These are phyloP conservation scores for Apophysomyces ossiformis DNA, from an alignment of 371 early-diverging fungal genomes.

Conservation along the genomic window DNA sequence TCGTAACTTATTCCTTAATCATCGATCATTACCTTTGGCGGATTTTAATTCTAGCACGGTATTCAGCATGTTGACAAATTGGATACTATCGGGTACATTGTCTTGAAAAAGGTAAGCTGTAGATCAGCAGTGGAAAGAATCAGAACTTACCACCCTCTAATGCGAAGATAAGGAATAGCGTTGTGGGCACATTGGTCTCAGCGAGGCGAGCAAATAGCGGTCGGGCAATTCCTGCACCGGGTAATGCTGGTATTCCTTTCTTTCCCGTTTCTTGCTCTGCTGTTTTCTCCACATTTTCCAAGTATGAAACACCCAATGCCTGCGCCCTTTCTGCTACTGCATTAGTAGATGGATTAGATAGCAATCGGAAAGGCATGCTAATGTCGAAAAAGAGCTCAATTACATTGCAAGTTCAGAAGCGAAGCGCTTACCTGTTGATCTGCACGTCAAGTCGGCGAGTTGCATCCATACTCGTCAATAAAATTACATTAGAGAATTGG, in stretches of 20 bases:
- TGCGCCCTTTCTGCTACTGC: conserved; percentile 18
- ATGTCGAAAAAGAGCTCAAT: background rate
- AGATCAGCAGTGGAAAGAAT: background rate
- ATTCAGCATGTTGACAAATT: conserved; percentile 62
- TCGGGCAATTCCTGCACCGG: conserved; percentile 59
- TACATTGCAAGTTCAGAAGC: background rate
- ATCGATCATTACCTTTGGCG: conserved; percentile 22
- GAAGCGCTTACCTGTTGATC: conserved; percentile 47
- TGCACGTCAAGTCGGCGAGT: conserved; percentile 66
- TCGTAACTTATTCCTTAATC: background rate
- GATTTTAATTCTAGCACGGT: conserved; percentile 42
- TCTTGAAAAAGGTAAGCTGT: conserved; percentile 32
- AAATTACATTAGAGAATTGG: conserved; percentile 57
- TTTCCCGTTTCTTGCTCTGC: conserved; percentile 15
- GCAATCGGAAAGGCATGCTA: conserved; percentile 38
- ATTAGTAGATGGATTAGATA: conserved; percentile 14
- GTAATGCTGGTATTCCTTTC: conserved; percentile 37
- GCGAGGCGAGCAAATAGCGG: conserved; percentile 45
- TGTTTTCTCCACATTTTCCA: conserved; percentile 40
- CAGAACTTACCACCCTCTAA: conserved; percentile 65
- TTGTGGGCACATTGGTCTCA: conserved; percentile 38
- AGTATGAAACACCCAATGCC: conserved; percentile 29
- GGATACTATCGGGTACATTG: conserved; percentile 73
- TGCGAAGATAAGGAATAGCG: conserved; percentile 68
- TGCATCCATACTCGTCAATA: conserved; percentile 76